These are phyloP conservation scores for Centaurea solstitialis DNA, from an alignment of 129 eudicot genomes.

Conservation along the genomic window DNA sequence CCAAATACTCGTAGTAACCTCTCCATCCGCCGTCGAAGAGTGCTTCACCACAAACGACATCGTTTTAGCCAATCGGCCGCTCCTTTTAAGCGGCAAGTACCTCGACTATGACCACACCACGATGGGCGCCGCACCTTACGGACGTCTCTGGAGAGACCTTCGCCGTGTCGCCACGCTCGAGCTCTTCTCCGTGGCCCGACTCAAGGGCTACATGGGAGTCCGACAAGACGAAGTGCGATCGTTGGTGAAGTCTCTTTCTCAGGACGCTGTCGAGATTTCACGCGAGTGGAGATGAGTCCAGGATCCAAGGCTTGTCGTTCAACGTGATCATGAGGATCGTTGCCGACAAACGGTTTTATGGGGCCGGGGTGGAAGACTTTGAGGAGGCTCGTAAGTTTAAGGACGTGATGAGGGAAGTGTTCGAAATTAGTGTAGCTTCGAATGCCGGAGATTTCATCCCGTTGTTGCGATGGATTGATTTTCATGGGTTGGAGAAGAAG, in stretches of 20 bases:
- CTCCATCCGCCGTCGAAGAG: slow-evolving; percentile 40
- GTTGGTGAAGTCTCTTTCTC: slow-evolving; percentile 22
- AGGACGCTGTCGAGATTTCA: neutral
- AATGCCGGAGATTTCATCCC: slow-evolving; percentile 51
- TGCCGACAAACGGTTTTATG: slow-evolving; percentile 42
- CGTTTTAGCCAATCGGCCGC: slow-evolving; percentile 44
- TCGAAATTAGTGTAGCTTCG: slow-evolving; percentile 32
- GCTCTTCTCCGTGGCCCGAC: slow-evolving; percentile 33
- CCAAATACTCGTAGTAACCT: slow-evolving; percentile 30
- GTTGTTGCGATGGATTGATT: slow-evolving; percentile 44
- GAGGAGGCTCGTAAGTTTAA: slow-evolving; percentile 25
- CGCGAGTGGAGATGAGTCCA: slow-evolving; percentile 36
- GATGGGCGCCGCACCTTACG: slow-evolving; percentile 38
- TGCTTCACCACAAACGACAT: slow-evolving; percentile 53
- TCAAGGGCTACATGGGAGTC: slow-evolving; percentile 7
- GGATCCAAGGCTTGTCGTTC: slow-evolving; percentile 39
- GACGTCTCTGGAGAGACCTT: slow-evolving; percentile 43
- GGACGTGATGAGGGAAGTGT: slow-evolving; percentile 22
- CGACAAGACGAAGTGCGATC: slow-evolving; percentile 35
- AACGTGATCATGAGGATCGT: slow-evolving; percentile 46
- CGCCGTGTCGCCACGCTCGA: slow-evolving; percentile 36
- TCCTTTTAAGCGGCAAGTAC: slow-evolving; percentile 27
- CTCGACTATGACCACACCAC: slow-evolving; percentile 29
- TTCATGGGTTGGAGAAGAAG: slow-evolving; percentile 34
- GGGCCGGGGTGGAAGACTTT: slow-evolving; percentile 19